phyloP scores from a whole-genome alignment of 2,329 filamentous ascomycete genomes.

The Trichoderma sp. region DNA sequence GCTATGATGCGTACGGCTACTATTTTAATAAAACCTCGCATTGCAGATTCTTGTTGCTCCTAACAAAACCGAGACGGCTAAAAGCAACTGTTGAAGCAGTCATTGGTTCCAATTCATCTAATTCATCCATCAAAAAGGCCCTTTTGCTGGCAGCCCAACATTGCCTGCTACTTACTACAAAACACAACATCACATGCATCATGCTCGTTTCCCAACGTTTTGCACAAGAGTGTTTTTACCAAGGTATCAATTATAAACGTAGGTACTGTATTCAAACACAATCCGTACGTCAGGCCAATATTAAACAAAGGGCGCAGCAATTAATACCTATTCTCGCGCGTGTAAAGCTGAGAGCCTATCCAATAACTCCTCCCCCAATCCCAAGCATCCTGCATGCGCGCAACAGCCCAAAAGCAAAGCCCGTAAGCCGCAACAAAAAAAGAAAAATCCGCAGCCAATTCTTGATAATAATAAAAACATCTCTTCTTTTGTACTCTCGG shows the following conservation, averaged over 20 bases:
- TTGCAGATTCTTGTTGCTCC: neutral
- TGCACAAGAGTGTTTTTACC: neutral
- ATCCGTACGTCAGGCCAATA: neutral
- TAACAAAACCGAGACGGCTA: neutral
- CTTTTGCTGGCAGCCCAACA: neutral
- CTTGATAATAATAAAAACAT: neutral
- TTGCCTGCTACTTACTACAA: neutral
- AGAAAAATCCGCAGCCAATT: neutral
- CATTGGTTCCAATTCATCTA: neutral
- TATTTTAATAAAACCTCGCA: neutral
- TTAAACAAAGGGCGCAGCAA: neutral
- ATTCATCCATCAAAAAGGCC: neutral
- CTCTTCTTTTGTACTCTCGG: constrained; percentile 5
- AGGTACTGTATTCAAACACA: neutral
- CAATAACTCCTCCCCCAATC: constrained; percentile 6
- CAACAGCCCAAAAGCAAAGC: constrained; percentile 4
- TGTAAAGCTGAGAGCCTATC: constrained; percentile 6
- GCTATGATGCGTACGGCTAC: neutral
- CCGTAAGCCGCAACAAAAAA: neutral
- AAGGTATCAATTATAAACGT: neutral
- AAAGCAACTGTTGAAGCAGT: neutral
- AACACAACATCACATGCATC: neutral
- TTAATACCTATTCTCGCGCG: constrained; percentile 11
- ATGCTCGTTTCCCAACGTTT: neutral
- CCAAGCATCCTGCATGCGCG: neutral